These are phyloP conservation scores for Fusarium citri DNA, from an alignment of 2,329 filamentous ascomycete genomes.

Conservation along the genomic window DNA sequence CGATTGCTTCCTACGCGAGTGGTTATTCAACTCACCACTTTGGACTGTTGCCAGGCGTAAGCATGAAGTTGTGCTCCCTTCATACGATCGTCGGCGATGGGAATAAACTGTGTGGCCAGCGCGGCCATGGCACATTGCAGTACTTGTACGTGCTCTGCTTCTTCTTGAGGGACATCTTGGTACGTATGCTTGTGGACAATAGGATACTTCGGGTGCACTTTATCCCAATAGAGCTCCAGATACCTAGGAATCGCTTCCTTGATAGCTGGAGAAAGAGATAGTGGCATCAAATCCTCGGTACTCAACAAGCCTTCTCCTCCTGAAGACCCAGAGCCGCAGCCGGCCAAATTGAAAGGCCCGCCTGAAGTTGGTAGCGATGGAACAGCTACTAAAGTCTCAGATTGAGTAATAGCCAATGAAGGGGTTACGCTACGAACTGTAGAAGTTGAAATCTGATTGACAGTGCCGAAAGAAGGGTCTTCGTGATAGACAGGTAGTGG, in stretches of 20 bases:
- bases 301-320: conserved; percentile 53
- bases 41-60: conserved; percentile 62
- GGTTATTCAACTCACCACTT: conserved; percentile 58
- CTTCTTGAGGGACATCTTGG: conserved; percentile 49
- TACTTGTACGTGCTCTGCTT: conserved; percentile 55
- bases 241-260: conserved; percentile 62
- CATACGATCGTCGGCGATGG: conserved; percentile 61
- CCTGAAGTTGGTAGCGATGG: conserved; percentile 54
- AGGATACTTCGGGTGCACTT: conserved; percentile 61
- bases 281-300: conserved; percentile 40
- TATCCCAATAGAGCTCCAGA: conserved; percentile 65
- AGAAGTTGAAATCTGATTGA: conserved; percentile 54
- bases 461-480: conserved; percentile 51
- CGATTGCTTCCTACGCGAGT: neutral
- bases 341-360: conserved; percentile 50
- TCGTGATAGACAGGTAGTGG: conserved; percentile 53
- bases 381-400: conserved; percentile 62
- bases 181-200: conserved; percentile 62
- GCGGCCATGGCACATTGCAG: conserved; percentile 68
- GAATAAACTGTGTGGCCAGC: conserved; percentile 64
- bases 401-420: conserved; percentile 59
- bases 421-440: conserved; percentile 64
- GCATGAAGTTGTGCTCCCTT: conserved; percentile 64
- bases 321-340: conserved; percentile 57
- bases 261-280: conserved; percentile 54